Evolutionary conservation across 164 flowering plant species (phyloP), one percentile per base, ranked within the genome.

Genomic region (Umbellularia californica): DNA sequence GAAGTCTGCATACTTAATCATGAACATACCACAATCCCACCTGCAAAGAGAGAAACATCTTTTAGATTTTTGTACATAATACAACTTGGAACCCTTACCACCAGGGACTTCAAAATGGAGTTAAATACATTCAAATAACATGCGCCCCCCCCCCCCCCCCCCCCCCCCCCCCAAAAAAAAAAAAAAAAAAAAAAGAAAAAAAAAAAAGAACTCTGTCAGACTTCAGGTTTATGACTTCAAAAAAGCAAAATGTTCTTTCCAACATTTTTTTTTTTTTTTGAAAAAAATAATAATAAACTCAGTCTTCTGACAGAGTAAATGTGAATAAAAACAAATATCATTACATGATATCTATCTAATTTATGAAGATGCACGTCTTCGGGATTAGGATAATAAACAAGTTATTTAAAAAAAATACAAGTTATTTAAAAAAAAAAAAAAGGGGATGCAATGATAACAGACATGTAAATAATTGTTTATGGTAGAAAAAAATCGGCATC

Each of bases 11-110:
- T 96, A 96, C 77, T 96, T 96, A 80, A 96, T 84, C 98, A 96
- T 96, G 85, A 96, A 96, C 88, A 96, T 74, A 28, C 99, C 99
- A 81, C 99, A 96, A 70, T 95, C 99, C 77, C 62, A 93, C 85
- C 99, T 95, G 85, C 68, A 74, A 68, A 65, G 35, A 66, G 19
- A 52, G 23, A 52, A 28, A 25, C 24, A 58, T 5, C 19, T 50
- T 23, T 41, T 50, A 55, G 6, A 55, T 20, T 55, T 55, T 55
- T 15, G n/a, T 15, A 55, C n/a, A 55, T 55, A 55, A 55, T 55
- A 20, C 60, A 55, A 55, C 10, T 41, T 9, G 47, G 11, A 41
- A 41, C 11, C 47, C 47, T 41, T 41, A 41, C 47, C 11, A 41
- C 19, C n/a, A 55, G 60, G 60, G 60, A 14, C 60, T 14, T 55